Base-by-base conservation (phyloP, 495 filamentous ascomycete species). In the Talaromyces borbonicus region DNA sequence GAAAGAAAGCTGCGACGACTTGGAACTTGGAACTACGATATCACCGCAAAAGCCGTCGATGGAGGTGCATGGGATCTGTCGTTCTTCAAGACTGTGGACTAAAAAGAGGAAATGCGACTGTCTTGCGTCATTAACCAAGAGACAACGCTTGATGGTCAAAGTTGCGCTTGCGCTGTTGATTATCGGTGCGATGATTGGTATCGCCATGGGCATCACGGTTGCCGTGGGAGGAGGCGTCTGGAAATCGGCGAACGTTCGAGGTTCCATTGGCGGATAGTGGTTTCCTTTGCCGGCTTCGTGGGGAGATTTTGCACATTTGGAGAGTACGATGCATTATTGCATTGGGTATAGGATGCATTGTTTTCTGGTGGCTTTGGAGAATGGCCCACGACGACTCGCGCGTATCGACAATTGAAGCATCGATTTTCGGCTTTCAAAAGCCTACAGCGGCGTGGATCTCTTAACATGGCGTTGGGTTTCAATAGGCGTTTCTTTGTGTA, bases 221-320 rank as follows among this genome's bases (percentile, higher is more conserved):
- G 77, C 75, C 2, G 78, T 83, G 1, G 76, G 77, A 24, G 78
- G 74, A 7, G 75, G 77, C 1, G 69, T 75, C 9, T 81, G 76
- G 71, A 70, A 58, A 46, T 58, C 51, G 1, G 55, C 60, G 43
- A 47, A 66, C 8, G 50, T 58, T 22, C 56, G 62, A 20, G 54
- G 52, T 12, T 40, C 51, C 0, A 54, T 56, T 48, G 53, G 58
- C 24, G 36, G 41, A 6, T 46, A 35, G 30, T 16, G 16, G 9
- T 9, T 15, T 14, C 39, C 39, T 27, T n/a, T n/a, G n/a, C n/a
- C n/a, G n/a, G n/a, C n/a, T n/a, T n/a, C n/a, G n/a, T n/a, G n/a
- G n/a, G n/a, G n/a, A n/a, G n/a, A n/a, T n/a, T n/a, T n/a, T n/a
- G n/a, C n/a, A n/a, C n/a, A n/a, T n/a, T n/a, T n/a, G n/a, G n/a